Conservation (phyloP, 352 stramenopile species). For the Phytophthora lateralis region DNA sequence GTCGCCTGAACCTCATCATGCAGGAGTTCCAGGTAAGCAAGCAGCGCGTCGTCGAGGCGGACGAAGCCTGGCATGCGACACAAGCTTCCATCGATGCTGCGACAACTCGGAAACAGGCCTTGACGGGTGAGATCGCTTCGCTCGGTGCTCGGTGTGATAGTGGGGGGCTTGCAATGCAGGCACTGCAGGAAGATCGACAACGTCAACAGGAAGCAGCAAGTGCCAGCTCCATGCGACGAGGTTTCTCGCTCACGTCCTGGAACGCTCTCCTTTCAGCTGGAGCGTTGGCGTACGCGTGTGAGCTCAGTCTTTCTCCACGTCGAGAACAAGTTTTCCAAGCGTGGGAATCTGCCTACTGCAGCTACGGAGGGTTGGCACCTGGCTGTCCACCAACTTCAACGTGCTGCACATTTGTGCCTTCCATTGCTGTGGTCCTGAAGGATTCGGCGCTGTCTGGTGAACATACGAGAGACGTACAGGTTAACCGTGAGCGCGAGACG, state of each 20-base stretch:
- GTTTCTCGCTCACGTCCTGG: conserved; percentile 44
- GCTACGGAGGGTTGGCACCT: conserved; percentile 27
- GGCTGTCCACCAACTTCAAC: conserved; percentile 32
- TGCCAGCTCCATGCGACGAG: conserved; percentile 23
- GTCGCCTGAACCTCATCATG: conserved; percentile 56
- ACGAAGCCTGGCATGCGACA: conserved; percentile 38
- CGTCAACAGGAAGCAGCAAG: conserved; percentile 17
- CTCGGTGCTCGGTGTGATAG: conserved; percentile 34
- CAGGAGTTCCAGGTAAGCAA: conserved; percentile 73
- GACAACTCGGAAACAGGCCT: conserved; percentile 33
- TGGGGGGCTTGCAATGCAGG: conserved; percentile 40
- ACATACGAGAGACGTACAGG: neutral
- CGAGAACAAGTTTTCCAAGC: conserved; percentile 18
- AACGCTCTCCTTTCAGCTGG: conserved; percentile 61
- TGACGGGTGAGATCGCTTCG: conserved; percentile 38
- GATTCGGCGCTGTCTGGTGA: neutral
- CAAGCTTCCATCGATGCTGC: conserved; percentile 33
- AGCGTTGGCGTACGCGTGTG: conserved; percentile 42
- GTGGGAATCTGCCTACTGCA: conserved; percentile 29
- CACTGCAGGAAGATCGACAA: conserved; percentile 44
- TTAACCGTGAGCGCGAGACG: conserved; percentile 6
- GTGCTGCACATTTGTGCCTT: conserved; percentile 25
- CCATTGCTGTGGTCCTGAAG: conserved; percentile 30
- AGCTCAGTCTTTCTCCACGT: conserved; percentile 10
- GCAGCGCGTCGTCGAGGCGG: conserved; percentile 55